A percentile compares a stretch with the other conserved stretches of the same genome.
These are phyloP conservation scores for Trypanosoma boissoni DNA, from an alignment of 208 protist species.

Conservation along the genomic window DNA sequence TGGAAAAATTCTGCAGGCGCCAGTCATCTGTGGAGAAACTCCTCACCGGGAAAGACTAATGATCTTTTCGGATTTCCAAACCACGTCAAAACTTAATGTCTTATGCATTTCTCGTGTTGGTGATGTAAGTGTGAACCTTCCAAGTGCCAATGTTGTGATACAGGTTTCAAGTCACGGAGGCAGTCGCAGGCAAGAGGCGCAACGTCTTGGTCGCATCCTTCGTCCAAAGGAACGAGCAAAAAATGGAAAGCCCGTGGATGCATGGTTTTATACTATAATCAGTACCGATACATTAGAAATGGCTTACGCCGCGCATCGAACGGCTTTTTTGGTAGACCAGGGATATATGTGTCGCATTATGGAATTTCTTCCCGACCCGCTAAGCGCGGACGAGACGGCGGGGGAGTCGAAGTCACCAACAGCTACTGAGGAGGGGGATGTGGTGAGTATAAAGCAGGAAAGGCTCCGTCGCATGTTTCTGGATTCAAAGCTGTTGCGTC, in stretches of 20 bases:
- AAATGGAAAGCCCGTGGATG: constrained; percentile 91
- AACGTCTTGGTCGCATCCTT: constrained; percentile 96
- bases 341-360: constrained; percentile 87
- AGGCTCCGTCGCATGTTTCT: constrained; percentile 50
- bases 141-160: constrained; percentile 99
- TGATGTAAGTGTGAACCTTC: constrained; percentile 98
- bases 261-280: constrained; percentile 99
- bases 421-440: constrained; percentile 42
- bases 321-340: constrained; percentile 98
- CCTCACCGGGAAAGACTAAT: constrained; percentile 89
- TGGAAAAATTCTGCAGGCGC: constrained; percentile 75
- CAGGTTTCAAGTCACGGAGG: constrained; percentile 97
- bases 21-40: constrained; percentile 95
- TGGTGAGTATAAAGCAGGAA: constrained; percentile 76
- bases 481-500: constrained; percentile 43
- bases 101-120: constrained; percentile 98
- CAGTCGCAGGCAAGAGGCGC: constrained; percentile 94
- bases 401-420: too few relatives aligned
- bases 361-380: constrained; percentile 42
- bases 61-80: constrained; percentile 94
- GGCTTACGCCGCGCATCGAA: constrained; percentile 95
- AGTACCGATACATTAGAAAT: constrained; percentile 97
- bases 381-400: constrained; percentile 15
- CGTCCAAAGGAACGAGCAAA: constrained; percentile 79
- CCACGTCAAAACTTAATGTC: constrained; percentile 84